Percentiles rank a stretch among this genome's conserved stretches.
phyloP scores from a whole-genome alignment of 1,284 basidiomycete species.

The Sparassis latifolia region DNA sequence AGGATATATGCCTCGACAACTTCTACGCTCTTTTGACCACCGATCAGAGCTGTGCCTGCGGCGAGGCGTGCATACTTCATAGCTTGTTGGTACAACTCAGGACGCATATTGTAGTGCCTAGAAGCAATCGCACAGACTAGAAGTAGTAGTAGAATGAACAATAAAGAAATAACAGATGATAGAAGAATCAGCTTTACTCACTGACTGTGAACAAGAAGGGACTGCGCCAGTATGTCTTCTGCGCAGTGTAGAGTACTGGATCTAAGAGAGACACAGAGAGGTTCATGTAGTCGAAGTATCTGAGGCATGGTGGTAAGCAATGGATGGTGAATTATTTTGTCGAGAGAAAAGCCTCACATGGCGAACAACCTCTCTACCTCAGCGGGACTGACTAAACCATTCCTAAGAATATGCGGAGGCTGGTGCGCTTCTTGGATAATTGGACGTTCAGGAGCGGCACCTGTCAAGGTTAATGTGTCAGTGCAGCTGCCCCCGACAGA shows the following conservation, averaged over 20 bases:
- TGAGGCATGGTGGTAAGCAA: slow-evolving; percentile 20
- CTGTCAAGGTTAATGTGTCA: slow-evolving; percentile 22
- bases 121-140: slow-evolving; percentile 76
- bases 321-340: slow-evolving; percentile 5
- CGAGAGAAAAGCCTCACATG: slow-evolving; percentile 44
- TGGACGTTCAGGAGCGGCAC: slow-evolving; percentile 34
- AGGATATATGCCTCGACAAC: slow-evolving; percentile 69
- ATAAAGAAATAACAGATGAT: too few species aligned
- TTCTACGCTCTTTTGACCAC: slow-evolving; percentile 70
- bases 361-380: slow-evolving; percentile 77
- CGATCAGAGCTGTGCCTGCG: slow-evolving; percentile 66
- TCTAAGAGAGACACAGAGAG: slow-evolving; percentile 65
- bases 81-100: slow-evolving; percentile 54
- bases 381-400: slow-evolving; percentile 58
- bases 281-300: slow-evolving; percentile 75
- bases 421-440: slow-evolving; percentile 35
- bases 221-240: slow-evolving; percentile 65
- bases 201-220: slow-evolving; percentile 80
- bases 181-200: slow-evolving; percentile 34
- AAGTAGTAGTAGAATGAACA: too few species aligned
- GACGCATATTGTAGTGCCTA: slow-evolving; percentile 60
- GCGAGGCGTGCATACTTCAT: slow-evolving; percentile 70
- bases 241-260: slow-evolving; percentile 69
- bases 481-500: not conserved
- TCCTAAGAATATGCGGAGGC: slow-evolving; percentile 63